Evolutionary conservation across 2,329 filamentous ascomycete genomes (phyloP).

Genomic region (Orbilia javanica): DNA sequence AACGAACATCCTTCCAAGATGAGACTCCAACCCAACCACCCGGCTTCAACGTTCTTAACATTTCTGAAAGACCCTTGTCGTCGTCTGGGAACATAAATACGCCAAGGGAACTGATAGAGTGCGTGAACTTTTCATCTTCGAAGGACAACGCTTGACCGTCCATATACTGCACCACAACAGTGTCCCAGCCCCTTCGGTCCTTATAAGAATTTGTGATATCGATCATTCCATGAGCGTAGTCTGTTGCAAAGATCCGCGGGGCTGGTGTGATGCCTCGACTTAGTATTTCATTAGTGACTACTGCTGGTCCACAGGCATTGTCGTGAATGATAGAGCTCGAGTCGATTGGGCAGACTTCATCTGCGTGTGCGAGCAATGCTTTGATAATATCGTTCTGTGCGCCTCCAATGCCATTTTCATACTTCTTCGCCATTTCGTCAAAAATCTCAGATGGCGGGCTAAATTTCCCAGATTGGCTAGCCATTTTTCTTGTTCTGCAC

Average conservation of each 20-base stretch:
- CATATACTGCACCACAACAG: constrained; percentile 30
- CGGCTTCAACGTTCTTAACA: constrained; percentile 31
- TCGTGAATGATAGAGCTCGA: constrained; percentile 40
- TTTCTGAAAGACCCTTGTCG: constrained; percentile 31
- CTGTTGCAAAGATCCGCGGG: constrained; percentile 35
- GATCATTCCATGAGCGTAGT: constrained; percentile 49
- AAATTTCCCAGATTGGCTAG: neutral
- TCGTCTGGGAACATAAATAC: constrained; percentile 52
- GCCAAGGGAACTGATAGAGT: constrained; percentile 40
- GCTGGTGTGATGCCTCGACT: neutral
- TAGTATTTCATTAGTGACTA: constrained; percentile 30
- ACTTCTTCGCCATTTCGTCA: constrained; percentile 40
- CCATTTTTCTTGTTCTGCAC: neutral
- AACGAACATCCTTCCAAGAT: constrained; percentile 46
- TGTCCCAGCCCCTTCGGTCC: constrained; percentile 17
- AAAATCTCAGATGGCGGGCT: constrained; percentile 14
- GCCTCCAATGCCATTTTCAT: constrained; percentile 31
- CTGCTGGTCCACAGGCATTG: constrained; percentile 42
- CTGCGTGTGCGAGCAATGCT: constrained; percentile 3
- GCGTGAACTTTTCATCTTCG: constrained; percentile 43
- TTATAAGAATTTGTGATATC: constrained; percentile 27
- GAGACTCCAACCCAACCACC: constrained; percentile 40
- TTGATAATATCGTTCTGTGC: constrained; percentile 37
- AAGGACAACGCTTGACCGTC: constrained; percentile 43
- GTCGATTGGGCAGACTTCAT: constrained; percentile 6